A percentile compares a stretch with the other conserved stretches of the same genome.
Conservation (phyloP, 148 eudicot genomes). For the Selenicereus undatus region DNA sequence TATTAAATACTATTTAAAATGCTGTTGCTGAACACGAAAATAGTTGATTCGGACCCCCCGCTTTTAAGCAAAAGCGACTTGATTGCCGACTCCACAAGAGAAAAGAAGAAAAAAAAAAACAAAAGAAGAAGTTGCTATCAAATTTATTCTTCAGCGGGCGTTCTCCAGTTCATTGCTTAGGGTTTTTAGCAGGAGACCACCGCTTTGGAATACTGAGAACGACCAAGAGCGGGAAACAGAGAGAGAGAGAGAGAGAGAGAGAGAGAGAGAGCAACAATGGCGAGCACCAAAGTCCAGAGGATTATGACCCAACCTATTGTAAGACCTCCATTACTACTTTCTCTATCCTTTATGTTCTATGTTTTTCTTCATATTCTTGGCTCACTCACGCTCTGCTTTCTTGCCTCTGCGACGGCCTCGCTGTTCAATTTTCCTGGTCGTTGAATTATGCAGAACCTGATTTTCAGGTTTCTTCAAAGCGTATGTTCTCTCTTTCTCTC, state of each 20-base stretch:
- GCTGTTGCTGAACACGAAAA: no score
- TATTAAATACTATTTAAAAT: no score
- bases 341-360: neutral
- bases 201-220: neutral
- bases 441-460: slow-evolving; percentile 31
- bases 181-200: neutral
- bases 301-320: slow-evolving; percentile 54
- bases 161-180: neutral
- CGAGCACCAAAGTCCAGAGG: slow-evolving; percentile 48
- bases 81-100: no score
- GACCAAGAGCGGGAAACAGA: neutral
- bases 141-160: neutral
- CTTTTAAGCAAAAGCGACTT: no score
- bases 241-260: neutral
- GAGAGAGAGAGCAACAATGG: slow-evolving; percentile 31
- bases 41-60: no score
- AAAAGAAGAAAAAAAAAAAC: neutral
- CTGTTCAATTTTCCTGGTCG: neutral
- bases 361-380: neutral
- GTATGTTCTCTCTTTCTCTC: slow-evolving; percentile 13
- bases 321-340: neutral
- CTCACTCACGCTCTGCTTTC: slow-evolving; percentile 10
- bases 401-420: neutral
- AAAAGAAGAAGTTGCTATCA: neutral
- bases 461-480: slow-evolving; percentile 46